Evolutionary conservation across 2,329 filamentous ascomycete genomes (phyloP).

Genomic region (Cladobotryum protrusum): DNA sequence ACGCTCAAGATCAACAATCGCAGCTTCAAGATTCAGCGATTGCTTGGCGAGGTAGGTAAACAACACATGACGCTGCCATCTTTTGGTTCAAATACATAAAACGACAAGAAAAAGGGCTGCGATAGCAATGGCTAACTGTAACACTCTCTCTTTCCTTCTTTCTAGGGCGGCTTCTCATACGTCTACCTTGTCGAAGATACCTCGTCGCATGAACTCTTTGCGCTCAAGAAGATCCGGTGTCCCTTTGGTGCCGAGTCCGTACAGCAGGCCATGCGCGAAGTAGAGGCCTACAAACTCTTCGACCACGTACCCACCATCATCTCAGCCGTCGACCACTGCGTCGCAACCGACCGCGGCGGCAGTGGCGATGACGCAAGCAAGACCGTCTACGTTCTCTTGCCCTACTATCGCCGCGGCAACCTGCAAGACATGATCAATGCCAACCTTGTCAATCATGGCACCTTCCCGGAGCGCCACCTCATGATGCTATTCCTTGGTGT

Average conservation of each 20-base stretch:
- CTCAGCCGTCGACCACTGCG: slow-evolving; percentile 73
- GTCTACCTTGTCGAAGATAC: slow-evolving; percentile 98
- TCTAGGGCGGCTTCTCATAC: slow-evolving; percentile 91
- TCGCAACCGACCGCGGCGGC: slow-evolving; percentile 64
- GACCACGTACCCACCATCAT: slow-evolving; percentile 79
- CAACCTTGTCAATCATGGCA: slow-evolving; percentile 90
- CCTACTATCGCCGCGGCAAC: slow-evolving; percentile 92
- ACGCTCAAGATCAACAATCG: slow-evolving; percentile 92
- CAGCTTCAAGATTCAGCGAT: slow-evolving; percentile 89
- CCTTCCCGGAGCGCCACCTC: slow-evolving; percentile 79
- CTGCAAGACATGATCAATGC: slow-evolving; percentile 98
- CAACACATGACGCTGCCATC: too few relatives aligned
- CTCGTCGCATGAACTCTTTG: slow-evolving; percentile 74
- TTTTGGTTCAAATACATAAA: neutral
- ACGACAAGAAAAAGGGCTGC: neutral
- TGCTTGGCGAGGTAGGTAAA: slow-evolving; percentile 74
- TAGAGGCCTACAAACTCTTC: slow-evolving; percentile 93
- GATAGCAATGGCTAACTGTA: neutral
- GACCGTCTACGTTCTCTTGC: slow-evolving; percentile 93
- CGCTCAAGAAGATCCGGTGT: slow-evolving; percentile 97
- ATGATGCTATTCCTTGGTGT: slow-evolving; percentile 91
- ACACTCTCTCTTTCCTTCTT: neutral
- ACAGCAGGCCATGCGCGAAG: slow-evolving; percentile 89
- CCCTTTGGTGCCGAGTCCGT: slow-evolving; percentile 97
- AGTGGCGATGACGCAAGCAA: slow-evolving; percentile 61